Evolutionary conservation across 768 basidiomycete species (phyloP), one percentile per base, ranked within the genome.

Genomic region (Ramaria sp.): DNA sequence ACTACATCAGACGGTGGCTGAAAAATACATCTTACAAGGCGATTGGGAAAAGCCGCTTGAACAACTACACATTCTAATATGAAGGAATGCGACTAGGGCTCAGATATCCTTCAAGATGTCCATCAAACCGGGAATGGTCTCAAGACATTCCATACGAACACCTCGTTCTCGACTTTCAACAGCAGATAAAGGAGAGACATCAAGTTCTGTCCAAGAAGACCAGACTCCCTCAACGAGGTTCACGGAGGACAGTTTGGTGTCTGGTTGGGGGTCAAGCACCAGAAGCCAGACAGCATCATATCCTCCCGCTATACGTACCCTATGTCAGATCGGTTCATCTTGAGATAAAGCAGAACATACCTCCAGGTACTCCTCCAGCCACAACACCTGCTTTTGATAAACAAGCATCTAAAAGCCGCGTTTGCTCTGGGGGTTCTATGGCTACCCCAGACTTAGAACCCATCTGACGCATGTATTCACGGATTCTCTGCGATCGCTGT

Each of bases 221-320:
- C 89, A 92, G 5, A 82, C 71, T 52, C 72, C 70, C 65, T 90
- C 84, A 44, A 92, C 73, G 22, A 79, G 77, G 28, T 73, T 66
- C 24, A 79, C 64, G 2, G 88, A 81, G 28, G 62, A 60, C 52
- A 67, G 64, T 60, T 76, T 70, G 57, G 74, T 70, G 47, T 69
- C 67, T 57, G 70, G 61, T 48, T 18, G 15, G 36, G 81, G 76
- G 45, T 86, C 83, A 62, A 86, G 77, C 16, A 93, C 79, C 15
- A 99, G 78, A 5, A 99, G 72, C 91, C 93, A 98, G 56, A 98
- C 79, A 6, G 96, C 96, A 64, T 99, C 96, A 67, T 88, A 98
- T 1, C 96, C 96, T 9, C 96, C 96, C 50, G 96, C 96, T 97
- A 60, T 52, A 34, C 7, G 42, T 25, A 50, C 38, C 50, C 32